Conservation (phyloP, 192 early-diverging fungal genomes). For the Backusella liffmaniae region DNA sequence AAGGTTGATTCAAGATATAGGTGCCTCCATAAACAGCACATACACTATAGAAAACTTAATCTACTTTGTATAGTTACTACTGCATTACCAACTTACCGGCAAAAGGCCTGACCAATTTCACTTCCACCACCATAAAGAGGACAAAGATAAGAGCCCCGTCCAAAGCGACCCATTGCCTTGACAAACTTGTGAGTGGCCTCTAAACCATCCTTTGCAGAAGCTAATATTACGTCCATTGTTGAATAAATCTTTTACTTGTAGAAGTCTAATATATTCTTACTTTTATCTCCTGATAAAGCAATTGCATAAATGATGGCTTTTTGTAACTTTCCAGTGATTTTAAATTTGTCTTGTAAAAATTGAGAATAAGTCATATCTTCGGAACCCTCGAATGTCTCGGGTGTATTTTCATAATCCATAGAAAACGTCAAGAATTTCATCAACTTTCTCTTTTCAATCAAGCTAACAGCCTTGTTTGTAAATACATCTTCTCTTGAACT, state of each 20-base stretch:
- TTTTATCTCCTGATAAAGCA: slow-evolving; percentile 41
- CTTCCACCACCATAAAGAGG: slow-evolving; percentile 87
- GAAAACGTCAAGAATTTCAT: slow-evolving; percentile 85
- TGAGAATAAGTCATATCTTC: slow-evolving; percentile 36
- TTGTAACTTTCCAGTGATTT: slow-evolving; percentile 60
- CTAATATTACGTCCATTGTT: slow-evolving; percentile 9
- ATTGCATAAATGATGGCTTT: slow-evolving; percentile 66
- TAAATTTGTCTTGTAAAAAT: slow-evolving; percentile 56
- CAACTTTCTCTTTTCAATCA: slow-evolving; percentile 87
- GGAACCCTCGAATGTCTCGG: slow-evolving; percentile 32
- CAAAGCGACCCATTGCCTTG: slow-evolving; percentile 81
- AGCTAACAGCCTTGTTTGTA: slow-evolving; percentile 63
- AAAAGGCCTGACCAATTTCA: slow-evolving; percentile 89
- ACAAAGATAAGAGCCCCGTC: slow-evolving; percentile 76
- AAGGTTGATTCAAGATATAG: slow-evolving; percentile 71
- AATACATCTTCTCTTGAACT: slow-evolving; percentile 93
- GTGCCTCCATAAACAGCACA: slow-evolving; percentile 91
- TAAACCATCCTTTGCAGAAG: slow-evolving; percentile 65
- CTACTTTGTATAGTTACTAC: background rate
- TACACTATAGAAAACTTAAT: slow-evolving; percentile 40
- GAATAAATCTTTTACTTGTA: background rate
- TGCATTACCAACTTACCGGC: slow-evolving; percentile 46
- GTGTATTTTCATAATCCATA: slow-evolving; percentile 45
- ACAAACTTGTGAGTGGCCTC: slow-evolving; percentile 64
- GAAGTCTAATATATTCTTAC: background rate